phyloP scores from a whole-genome alignment of 768 basidiomycete genomes.

The Rhizopogon salebrosus region DNA sequence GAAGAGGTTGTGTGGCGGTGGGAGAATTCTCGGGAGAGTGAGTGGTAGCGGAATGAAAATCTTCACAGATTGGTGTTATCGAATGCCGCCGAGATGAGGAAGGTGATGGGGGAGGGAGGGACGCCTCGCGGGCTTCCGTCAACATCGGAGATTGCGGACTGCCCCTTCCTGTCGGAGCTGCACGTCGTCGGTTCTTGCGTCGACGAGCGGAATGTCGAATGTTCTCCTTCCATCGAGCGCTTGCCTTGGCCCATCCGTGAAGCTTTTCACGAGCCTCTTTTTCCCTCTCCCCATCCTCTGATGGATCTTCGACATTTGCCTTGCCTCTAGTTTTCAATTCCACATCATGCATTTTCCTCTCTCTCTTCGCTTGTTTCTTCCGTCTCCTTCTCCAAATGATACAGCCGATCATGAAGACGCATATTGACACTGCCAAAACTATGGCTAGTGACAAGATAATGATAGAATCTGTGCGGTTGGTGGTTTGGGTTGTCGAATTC shows the following conservation, averaged over 20 bases:
- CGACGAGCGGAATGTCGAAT: slow-evolving; percentile 57
- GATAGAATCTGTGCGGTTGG: slow-evolving; percentile 32
- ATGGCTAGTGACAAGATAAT: slow-evolving; percentile 56
- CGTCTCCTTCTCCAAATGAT: slow-evolving; percentile 53
- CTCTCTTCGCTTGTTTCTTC: slow-evolving; percentile 26
- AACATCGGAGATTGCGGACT: slow-evolving; percentile 17
- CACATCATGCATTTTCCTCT: slow-evolving; percentile 32
- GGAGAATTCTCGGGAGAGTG: not conserved
- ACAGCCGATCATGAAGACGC: slow-evolving; percentile 54
- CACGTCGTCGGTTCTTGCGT: slow-evolving; percentile 30
- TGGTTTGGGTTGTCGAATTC: slow-evolving; percentile 23
- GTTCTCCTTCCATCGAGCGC: slow-evolving; percentile 64
- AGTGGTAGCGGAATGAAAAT: not conserved
- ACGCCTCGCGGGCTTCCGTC: slow-evolving; percentile 7
- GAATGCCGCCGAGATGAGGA: slow-evolving; percentile 25
- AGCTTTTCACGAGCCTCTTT: slow-evolving; percentile 46
- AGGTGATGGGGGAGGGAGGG: slow-evolving; percentile 5
- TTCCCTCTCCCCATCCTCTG: slow-evolving; percentile 32
- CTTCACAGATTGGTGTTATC: slow-evolving; percentile 12
- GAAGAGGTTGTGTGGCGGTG: slow-evolving; percentile 1
- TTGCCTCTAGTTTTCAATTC: slow-evolving; percentile 41
- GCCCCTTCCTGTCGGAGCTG: not conserved
- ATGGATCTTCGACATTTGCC: slow-evolving; percentile 13
- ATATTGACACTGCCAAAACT: slow-evolving; percentile 56
- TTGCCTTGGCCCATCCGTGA: slow-evolving; percentile 60